Evolutionary conservation across 1,284 basidiomycete species (phyloP), one percentile per base, ranked within the genome.

Genomic region (Sparassis latifolia): DNA sequence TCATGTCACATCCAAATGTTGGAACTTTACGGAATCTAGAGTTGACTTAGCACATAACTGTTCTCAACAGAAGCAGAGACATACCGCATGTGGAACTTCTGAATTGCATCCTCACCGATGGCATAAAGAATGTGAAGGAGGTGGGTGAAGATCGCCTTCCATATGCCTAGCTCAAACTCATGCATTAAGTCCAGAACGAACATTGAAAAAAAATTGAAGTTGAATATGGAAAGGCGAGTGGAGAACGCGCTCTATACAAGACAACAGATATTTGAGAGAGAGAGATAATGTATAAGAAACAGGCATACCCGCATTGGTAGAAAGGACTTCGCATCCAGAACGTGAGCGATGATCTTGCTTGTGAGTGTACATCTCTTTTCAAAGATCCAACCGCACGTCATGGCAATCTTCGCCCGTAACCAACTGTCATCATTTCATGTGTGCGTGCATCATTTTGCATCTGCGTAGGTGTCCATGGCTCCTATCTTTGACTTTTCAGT

Each of bases 81-180:
- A 10, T 46, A 58, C 57, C 58, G 33, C 30, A 33, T 27, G 39
- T 61, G 51, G 7, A 61, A 45, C 29, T 32, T 33, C 4, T 48
- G 42, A 2, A 57, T 47, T 5, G 33, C 44, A 28, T 55, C 45
- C 2, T 20, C 20, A 2, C 44, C 52, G 5, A 42, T 10, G 27
- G 50, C 42, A 40, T 46, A 46, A 6, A 46, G 33, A 12, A 46
- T 38, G 10, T 3, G 45, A 10, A 46, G 7, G 5, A 59, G 41
- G 32, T 58, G 57, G 1, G 50, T 54, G 32, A 54, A 54, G 1
- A 50, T 42, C 0, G 50, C 52, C 43, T 58, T 72, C 68, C 70
- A 73, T 0, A 67, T 58, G 2, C 69, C 70, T 0, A 71, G 52
- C 47, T 72, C 67, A 35, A 67, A 56, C 50, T 72, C 66, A 49